A percentile compares a stretch with the other conserved stretches of the same genome.
These are phyloP conservation scores for Dentipellis sp. DNA, from an alignment of 768 basidiomycete species.

Conservation along the genomic window DNA sequence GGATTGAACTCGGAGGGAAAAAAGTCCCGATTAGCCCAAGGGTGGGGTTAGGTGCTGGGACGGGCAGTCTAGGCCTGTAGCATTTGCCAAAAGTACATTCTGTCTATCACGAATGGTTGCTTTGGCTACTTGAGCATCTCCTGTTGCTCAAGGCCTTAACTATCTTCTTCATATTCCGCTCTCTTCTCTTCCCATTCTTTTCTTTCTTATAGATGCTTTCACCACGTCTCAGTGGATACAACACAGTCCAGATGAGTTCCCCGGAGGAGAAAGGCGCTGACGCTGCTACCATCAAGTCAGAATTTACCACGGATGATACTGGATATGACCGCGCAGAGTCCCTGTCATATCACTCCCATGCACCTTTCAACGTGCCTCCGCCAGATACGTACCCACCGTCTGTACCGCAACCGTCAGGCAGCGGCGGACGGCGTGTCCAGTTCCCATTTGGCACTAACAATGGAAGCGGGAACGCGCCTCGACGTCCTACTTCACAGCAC, in stretches of 20 bases:
- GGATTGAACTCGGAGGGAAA: too few relatives aligned
- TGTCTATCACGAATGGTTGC: too few relatives aligned
- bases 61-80: too few relatives aligned
- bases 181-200: neutral
- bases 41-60: too few relatives aligned
- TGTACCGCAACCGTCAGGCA: neutral
- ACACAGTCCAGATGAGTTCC: neutral
- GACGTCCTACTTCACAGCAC: neutral
- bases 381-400: neutral
- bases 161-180: neutral
- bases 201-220: neutral
- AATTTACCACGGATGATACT: too few relatives aligned
- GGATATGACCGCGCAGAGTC: conserved; percentile 5
- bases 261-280: too few relatives aligned
- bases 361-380: conserved; percentile 6
- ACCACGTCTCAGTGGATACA: neutral
- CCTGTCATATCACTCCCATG: conserved; percentile 5
- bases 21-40: too few relatives aligned
- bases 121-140: too few relatives aligned
- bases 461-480: neutral
- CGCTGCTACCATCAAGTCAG: too few relatives aligned
- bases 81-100: too few relatives aligned
- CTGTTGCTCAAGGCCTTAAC: too few relatives aligned
- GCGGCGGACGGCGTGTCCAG: neutral
- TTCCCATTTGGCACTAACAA: neutral